Base-by-base conservation (phyloP, 2,329 filamentous ascomycete species). In the Plectosphaerella cucumerina region DNA sequence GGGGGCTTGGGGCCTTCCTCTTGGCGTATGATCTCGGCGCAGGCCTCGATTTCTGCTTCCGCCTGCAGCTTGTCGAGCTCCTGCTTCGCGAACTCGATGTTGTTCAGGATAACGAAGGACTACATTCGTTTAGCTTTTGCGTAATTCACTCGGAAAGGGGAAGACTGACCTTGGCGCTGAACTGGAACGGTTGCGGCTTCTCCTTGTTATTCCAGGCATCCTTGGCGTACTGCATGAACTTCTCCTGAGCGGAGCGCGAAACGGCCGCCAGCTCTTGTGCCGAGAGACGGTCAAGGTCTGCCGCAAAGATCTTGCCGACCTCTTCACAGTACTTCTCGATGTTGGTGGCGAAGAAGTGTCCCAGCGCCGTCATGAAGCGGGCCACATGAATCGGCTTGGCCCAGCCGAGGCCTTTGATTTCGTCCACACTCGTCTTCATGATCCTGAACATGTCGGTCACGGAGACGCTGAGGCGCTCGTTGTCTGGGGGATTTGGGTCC, bases 21-120 rank as follows among this genome's bases (percentile, higher is more conserved):
- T 60, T 81, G 85, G 44, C 86, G 84, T 47, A 99, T 82, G 15
- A 96, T 83, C 48, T 88, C 85, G 3, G 92, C 92, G 62, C 91
- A 97, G 11, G 81, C 87, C 65, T 99, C 94, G 12, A 96, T 91
- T 60, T 97, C 92, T 76, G 97, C 90, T 52, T 86, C 84, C 63
- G 82, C 86, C 65, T 97, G 93, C 6, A 99, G 78, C 67, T 89
- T 90, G 65, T 99, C 94, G 48, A 99, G 79, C 63, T 96, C 90
- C 51, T 91, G 82, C 71, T 96, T 91, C 5, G 92, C 93, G 69
- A 90, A 97, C 70, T 97, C 93, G 57, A 99, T 86, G 63, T 99
- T 96, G 76, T 99, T 99, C 59, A 99, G 81, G 70, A 97, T 99
- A 55, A 99, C 91, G 61, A 99, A 88, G 5, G 92, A 97, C 89